Conservation (phyloP, 73 alveolate species). For the Uronychia binucleata region DNA sequence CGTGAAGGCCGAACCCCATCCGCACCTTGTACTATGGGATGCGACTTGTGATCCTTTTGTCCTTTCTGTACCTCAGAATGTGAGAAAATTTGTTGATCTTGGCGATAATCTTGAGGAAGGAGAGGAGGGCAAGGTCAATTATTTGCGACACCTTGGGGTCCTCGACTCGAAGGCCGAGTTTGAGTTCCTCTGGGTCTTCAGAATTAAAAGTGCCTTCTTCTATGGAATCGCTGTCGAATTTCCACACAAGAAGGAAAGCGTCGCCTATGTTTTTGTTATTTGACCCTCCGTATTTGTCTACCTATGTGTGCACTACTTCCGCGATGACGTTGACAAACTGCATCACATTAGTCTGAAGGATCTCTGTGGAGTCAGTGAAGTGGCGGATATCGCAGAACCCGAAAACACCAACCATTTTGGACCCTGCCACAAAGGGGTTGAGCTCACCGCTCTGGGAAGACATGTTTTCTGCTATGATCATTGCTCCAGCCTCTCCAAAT, state of each 20-base stretch:
- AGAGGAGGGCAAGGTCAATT: conserved; percentile 88
- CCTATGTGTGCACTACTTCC: conserved; percentile 77
- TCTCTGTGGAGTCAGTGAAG: conserved; percentile 86
- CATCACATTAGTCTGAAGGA: conserved; percentile 70
- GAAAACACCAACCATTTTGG: conserved; percentile 70
- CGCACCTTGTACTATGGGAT: conserved; percentile 73
- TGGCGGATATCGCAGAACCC: conserved; percentile 90
- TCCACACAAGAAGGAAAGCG: conserved; percentile 87
- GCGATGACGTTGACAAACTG: conserved; percentile 85
- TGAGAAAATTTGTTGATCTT: conserved; percentile 84
- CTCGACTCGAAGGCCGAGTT: conserved; percentile 80
- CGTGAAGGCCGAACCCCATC: conserved; percentile 94
- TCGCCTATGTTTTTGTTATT: conserved; percentile 92
- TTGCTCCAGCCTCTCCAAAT: conserved; percentile 83
- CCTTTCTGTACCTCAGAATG: conserved; percentile 80
- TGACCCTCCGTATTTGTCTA: conserved; percentile 86
- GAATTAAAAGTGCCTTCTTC: conserved; percentile 90
- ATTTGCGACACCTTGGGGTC: conserved; percentile 85
- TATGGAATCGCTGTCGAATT: conserved; percentile 70
- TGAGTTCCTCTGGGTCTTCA: conserved; percentile 89
- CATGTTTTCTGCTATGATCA: conserved; percentile 72
- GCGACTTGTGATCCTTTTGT: conserved; percentile 46
- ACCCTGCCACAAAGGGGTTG: conserved; percentile 77
- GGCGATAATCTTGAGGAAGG: conserved; percentile 91
- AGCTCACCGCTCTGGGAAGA: conserved; percentile 58